Evolutionary conservation across 192 early-diverging fungal species (phyloP).

Genomic region (Mortierella hygrophila): DNA sequence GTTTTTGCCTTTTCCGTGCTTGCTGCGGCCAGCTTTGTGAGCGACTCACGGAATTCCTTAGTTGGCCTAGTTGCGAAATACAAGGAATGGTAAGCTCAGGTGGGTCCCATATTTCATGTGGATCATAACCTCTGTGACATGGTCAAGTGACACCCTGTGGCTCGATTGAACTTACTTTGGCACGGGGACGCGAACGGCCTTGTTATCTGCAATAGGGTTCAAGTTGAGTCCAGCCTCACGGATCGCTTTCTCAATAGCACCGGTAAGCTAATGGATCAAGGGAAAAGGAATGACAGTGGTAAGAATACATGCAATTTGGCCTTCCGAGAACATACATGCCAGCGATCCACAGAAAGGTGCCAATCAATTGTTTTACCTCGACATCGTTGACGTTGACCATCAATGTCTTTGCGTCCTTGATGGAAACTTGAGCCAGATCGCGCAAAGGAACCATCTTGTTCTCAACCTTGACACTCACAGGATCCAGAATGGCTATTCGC

Average conservation of each 20-base stretch:
- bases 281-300: neutral
- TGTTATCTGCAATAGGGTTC: conserved; percentile 82
- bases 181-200: conserved; percentile 80
- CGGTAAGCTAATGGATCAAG: conserved; percentile 54
- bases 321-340: neutral
- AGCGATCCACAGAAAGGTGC: neutral
- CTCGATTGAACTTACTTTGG: conserved; percentile 70
- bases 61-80: conserved; percentile 61
- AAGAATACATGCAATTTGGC: neutral
- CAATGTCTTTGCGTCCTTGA: conserved; percentile 88
- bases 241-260: conserved; percentile 81
- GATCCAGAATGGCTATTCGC: conserved; percentile 74
- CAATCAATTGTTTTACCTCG: conserved; percentile 62
- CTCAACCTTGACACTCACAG: conserved; percentile 73
- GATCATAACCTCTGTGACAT: neutral
- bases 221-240: conserved; percentile 81
- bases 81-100: neutral
- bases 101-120: neutral
- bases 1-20: conserved; percentile 77
- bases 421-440: conserved; percentile 79
- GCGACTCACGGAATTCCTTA: conserved; percentile 79
- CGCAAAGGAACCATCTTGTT: conserved; percentile 66
- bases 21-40: conserved; percentile 72
- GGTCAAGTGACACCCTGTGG: neutral
- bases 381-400: conserved; percentile 82